phyloP scores from a whole-genome alignment of 2,329 filamentous ascomycete genomes.

The Scedosporium aurantiacum region DNA sequence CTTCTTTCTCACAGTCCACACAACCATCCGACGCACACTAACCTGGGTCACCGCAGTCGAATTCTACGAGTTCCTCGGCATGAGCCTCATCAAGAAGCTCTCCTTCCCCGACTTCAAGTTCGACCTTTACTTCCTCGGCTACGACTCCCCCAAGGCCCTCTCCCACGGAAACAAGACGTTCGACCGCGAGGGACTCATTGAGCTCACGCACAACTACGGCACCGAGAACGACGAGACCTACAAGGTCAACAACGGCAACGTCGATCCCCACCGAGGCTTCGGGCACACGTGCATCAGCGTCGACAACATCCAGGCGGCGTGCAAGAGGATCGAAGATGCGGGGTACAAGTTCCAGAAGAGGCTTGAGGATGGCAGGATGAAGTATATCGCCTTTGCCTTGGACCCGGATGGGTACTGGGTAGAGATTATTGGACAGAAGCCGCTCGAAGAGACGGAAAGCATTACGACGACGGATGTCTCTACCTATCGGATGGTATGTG shows the following conservation, averaged over 20 bases:
- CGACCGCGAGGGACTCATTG: slow-evolving; percentile 82
- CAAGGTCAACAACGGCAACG: slow-evolving; percentile 78
- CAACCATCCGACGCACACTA: neutral
- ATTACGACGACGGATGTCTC: slow-evolving; percentile 60
- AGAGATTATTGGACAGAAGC: slow-evolving; percentile 66
- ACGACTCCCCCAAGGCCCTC: slow-evolving; percentile 64
- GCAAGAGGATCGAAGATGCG: slow-evolving; percentile 76
- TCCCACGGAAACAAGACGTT: slow-evolving; percentile 60
- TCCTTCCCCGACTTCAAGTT: slow-evolving; percentile 82
- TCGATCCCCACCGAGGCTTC: slow-evolving; percentile 73
- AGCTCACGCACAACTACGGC: slow-evolving; percentile 77
- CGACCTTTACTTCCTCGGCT: slow-evolving; percentile 90
- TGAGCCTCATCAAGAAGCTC: slow-evolving; percentile 73
- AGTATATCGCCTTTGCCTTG: slow-evolving; percentile 77
- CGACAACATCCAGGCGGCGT: slow-evolving; percentile 79
- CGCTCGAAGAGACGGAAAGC: slow-evolving; percentile 59
- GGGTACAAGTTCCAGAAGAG: slow-evolving; percentile 96
- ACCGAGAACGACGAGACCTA: slow-evolving; percentile 77
- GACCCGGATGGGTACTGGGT: slow-evolving; percentile 87
- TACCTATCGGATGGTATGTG: slow-evolving; percentile 59
- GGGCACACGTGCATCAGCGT: slow-evolving; percentile 79
- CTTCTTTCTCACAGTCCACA: neutral
- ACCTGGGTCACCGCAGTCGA: slow-evolving; percentile 43
- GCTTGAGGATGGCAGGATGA: slow-evolving; percentile 77
- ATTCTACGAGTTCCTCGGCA: slow-evolving; percentile 88